Evolutionary conservation across 148 eudicot genomes (phyloP).

Genomic region (Salicornia ramosissima): DNA sequence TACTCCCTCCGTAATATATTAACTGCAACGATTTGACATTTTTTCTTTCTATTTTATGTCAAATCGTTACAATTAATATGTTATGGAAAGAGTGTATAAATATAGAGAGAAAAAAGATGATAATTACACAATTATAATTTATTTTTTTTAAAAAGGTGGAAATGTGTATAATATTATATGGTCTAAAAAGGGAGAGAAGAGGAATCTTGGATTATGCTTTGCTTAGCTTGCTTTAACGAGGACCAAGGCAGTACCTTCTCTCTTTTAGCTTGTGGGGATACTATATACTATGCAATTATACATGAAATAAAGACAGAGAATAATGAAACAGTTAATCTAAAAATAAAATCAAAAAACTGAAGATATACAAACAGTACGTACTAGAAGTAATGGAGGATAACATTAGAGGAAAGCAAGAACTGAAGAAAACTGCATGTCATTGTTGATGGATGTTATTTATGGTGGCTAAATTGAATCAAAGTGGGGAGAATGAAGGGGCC

Average conservation of each 20-base stretch:
- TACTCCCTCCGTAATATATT: too few species aligned
- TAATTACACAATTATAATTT: slow-evolving; percentile 21
- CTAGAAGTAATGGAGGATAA: slow-evolving; percentile 15
- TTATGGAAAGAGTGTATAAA: too few species aligned
- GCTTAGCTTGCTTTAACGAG: slow-evolving; percentile 37
- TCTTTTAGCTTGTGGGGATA: neutral
- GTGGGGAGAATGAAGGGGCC: too few species aligned
- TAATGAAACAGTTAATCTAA: slow-evolving; percentile 5
- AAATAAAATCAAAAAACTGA: slow-evolving; percentile 11
- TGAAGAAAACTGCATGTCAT: neutral
- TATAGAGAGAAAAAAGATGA: too few species aligned
- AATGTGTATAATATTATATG: neutral
- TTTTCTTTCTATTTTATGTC: too few species aligned
- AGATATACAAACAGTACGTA: neutral
- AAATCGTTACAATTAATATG: too few species aligned
- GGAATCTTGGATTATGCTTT: slow-evolving; percentile 37
- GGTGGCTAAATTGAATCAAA: neutral
- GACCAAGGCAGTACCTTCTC: slow-evolving; percentile 32
- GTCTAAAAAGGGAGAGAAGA: slow-evolving; percentile 33
- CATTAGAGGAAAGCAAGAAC: neutral
- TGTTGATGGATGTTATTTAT: slow-evolving; percentile 9
- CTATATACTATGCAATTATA: too few species aligned
- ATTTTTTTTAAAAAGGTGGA: neutral
- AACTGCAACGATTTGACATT: too few species aligned
- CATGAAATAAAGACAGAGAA: neutral